Base-by-base conservation (phyloP, 345 rosid genomes). In the Reutealis trisperma region DNA sequence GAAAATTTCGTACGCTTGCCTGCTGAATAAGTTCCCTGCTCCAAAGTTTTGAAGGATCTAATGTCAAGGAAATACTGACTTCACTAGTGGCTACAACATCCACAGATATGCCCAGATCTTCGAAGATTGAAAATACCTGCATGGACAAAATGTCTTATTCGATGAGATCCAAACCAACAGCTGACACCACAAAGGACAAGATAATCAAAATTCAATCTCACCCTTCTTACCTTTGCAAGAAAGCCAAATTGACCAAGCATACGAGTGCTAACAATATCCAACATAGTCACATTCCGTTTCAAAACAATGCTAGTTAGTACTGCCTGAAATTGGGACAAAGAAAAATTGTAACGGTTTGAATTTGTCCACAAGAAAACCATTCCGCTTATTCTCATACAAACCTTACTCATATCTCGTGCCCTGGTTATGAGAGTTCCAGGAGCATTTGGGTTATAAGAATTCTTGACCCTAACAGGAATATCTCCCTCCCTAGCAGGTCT, bases 61-160 rank as follows among this genome's bases (percentile, higher is more conserved):
- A 72, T 47, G 99, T 96, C 90, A 96, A 79, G 30, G 99, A 96
- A 82, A 96, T 88, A 83, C 98, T 96, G 84, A 96, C 99, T 94
- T 96, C 99, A 85, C 99, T 96, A 49, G 98, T 96, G 72, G 99
- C 99, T 65, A 96, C 99, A 77, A 94, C 99, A 84, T 96, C 99
- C 30, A 96, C 98, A 0, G 98, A 96, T 80, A 96, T 96, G 74
- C 94, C 99, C 80, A 96, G 85, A 37, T 94, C 99, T 82, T 94
- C 98, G 64, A 96, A 96, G 80, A 73, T 96, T n/a, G 97, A 90
- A 87, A 96, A 96, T 45, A 96, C 99, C 98, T 96, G 78, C 72
- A 80, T 45, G 59, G 19, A 74, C 9, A 65, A 59, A 42, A 22
- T 57, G 16, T 51, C 47, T 49, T 61, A 63, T 57, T 25, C 24